Evolutionary conservation across 108 stramenopile species (phyloP), one percentile per base, ranked within the genome.

Genomic region (Licmophora abbreviata): DNA sequence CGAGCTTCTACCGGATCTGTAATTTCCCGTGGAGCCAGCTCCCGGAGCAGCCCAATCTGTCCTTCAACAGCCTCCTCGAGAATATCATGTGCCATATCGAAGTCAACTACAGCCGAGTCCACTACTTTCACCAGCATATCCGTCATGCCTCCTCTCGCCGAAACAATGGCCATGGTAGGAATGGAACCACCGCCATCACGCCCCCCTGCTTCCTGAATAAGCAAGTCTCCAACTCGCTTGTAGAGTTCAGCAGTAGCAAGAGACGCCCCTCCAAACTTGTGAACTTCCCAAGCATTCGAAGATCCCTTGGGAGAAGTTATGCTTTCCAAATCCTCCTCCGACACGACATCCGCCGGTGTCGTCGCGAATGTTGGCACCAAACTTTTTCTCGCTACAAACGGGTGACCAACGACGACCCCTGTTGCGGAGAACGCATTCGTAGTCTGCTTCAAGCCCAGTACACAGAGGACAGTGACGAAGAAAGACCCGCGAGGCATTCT

Each of bases 101-200:
- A 69, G 56, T 79, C 73, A 25, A 55, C 35, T 20, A 83, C 54
- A 9, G 82, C 77, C 9, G 71, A 64, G 48, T 79, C 76, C 36
- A 83, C 78, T 4, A 83, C 77, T 14, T 64, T 58, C 3, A 83
- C 77, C 23, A 83, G 66, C 20, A 66, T 51, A 48, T 83, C 82
- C 22, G 82, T 83, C 79, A 88, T 93, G 7, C 92, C 92, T 6
- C 74, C 88, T 37, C 83, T 80, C 2, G 92, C 92, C 7, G 81
- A 83, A 1, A 93, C 92, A 15, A 90, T 48, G 27, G 84, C 86
- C 81, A 88, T 85, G 61, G 72, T 81, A 36, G 81, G 81, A 33
- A 74, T 64, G 65, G 72, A 55, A 20, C 72, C 75, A 24, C 44
- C 51, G 10, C 36, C 41, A 24, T 30, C 43, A 10, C 68, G 46